Conservation (phyloP, 345 rosid genomes). For the Murraya koenigii region DNA sequence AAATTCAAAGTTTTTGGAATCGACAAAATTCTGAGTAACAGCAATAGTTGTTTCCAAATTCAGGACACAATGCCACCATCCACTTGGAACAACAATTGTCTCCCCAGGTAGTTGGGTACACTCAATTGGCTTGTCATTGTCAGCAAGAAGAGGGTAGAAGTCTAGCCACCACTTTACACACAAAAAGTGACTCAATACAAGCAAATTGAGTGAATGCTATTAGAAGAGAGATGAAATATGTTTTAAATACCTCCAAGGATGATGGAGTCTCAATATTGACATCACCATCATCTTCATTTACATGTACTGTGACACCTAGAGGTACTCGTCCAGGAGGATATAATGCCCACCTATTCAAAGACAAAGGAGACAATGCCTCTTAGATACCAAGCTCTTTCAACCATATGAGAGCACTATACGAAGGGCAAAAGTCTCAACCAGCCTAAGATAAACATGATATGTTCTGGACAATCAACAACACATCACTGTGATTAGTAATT, state of each 20-base stretch:
- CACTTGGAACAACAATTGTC: slow-evolving; percentile 93
- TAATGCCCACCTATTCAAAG: slow-evolving; percentile 81
- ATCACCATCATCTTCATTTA: slow-evolving; percentile 94
- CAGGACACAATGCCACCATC: slow-evolving; percentile 98
- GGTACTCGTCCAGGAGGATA: slow-evolving; percentile 99
- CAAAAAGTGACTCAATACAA: slow-evolving; percentile 6
- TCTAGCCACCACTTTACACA: slow-evolving; percentile 90
- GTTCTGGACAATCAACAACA: neutral
- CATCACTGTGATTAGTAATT: neutral
- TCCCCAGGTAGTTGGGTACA: slow-evolving; percentile 90
- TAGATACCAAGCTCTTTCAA: slow-evolving; percentile 13
- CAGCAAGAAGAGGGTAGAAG: slow-evolving; percentile 88
- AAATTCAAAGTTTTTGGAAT: slow-evolving; percentile 74
- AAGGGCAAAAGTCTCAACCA: neutral
- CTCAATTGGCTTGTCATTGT: slow-evolving; percentile 89
- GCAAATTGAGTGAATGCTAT: slow-evolving; percentile 2
- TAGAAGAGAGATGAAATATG: slow-evolving; percentile 18
- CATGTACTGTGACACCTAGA: slow-evolving; percentile 92
- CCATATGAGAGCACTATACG: slow-evolving; percentile 2
- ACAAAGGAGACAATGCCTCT: slow-evolving; percentile 11
- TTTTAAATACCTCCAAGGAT: slow-evolving; percentile 72
- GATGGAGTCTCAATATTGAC: slow-evolving; percentile 85
- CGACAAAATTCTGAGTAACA: slow-evolving; percentile 90
- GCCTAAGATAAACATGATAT: neutral
- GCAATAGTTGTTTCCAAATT: slow-evolving; percentile 90